Base-by-base conservation (phyloP, 768 basidiomycete species). In the Leccinum incarnatum region DNA sequence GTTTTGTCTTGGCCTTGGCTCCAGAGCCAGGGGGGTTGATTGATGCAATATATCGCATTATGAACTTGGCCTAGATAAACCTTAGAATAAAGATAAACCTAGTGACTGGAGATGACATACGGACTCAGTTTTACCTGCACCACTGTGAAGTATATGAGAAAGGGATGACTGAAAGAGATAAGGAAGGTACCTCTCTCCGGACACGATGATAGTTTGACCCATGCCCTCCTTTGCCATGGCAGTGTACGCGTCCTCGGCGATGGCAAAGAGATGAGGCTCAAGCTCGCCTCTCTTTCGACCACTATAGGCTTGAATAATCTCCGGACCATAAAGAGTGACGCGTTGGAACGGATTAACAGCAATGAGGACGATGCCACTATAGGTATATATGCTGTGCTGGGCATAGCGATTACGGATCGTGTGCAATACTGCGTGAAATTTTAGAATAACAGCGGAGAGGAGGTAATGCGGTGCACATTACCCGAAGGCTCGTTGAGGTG, bases 311-410 rank as follows among this genome's bases (percentile, higher is more conserved):
- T 98, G 95, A 19, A 99, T 96, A 69, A 97, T 92, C 71, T 97
- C 94, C 21, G 93, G 92, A 6, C 93, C 93, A 79, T 99, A 99
- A 59, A 98, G 87, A 25, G 94, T 92, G 69, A 99, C 89, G 69
- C 95, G 91, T 76, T 95, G 92, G 76, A 99, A 99, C 50, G 97
- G 97, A 76, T 99, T 99, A 77, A 99, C 88, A 55, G 97, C 97
- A 72, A 99, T 97, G 64, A 99, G 85, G 61, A 98, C 96, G 65
- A 98, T 99, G 66, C 97, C 97, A 62, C 93, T 95, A 78, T 98
- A 99, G 32, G 97, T 98, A 71, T 98, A 99, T 67, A 98, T 98
- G 72, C 92, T 93, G 74, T 96, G 96, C 65, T 95, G 91, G 34
- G 89, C 91, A 77, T 99, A 99, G 67, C 96, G 91, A 74, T 95